Evolutionary conservation across 2,329 filamentous ascomycete genomes (phyloP), one percentile per base, ranked within the genome.

Genomic region (Aspergillus ustus): DNA sequence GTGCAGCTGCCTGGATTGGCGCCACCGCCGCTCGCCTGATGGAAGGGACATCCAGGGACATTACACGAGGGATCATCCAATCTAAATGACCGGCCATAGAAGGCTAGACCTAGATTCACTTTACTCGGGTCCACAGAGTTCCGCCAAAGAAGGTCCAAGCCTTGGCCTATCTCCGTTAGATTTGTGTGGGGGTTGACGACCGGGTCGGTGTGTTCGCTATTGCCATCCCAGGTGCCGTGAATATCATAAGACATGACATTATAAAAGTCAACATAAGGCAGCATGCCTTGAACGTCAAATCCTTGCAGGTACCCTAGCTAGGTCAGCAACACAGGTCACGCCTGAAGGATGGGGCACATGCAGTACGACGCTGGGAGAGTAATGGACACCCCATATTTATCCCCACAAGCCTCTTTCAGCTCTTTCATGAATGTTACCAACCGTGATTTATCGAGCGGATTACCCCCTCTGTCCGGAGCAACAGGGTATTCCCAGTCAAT

Each of bases 241-340:
- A 65, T 43, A 40, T 65, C 61, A 8, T 65, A 63, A 13, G 40
- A 53, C 58, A 63, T 63, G 29, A 65, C 20, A 11, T 64, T 64
- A 53, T 57, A 62, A 22, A 37, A 63, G 19, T 51, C 59, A 9
- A 63, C 54, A 11, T 52, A 56, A 20, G 53, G 49, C 31, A 45
- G 48, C 44, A 63, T 51, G 2, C 34, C 9, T 9, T 40, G 37
- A 3, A 63, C 25, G 17, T 63, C 52, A n/a, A 57, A 60, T 45
- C 57, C 48, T 43, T 59, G 59, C 13, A 63, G 48, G n/a, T 64
- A 68, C 63, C 65, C 49, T 68, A 64, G n/a, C 48, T 61, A 2
- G 60, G 19, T 48, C 4, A 48, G 44, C n/a, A 19, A 48, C 44
- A n/a, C n/a, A 48, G n/a, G 3, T 13, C 31, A 34, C 13, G 31